A percentile compares a stretch with the other conserved stretches of the same genome.
phyloP scores from a whole-genome alignment of 768 basidiomycete genomes.

The Ramaria sp. region DNA sequence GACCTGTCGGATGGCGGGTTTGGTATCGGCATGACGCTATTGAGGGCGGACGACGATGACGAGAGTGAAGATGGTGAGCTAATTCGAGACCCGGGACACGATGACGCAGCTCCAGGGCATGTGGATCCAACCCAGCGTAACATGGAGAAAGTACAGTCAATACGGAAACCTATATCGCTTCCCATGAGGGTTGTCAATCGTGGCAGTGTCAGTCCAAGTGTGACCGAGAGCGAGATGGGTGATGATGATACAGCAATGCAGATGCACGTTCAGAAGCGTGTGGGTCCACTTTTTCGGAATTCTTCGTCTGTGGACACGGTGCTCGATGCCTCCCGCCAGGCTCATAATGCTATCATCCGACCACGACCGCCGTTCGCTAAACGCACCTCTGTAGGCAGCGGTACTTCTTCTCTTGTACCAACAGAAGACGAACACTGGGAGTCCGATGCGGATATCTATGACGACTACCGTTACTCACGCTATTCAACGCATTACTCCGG shows the following conservation, averaged over 20 bases:
- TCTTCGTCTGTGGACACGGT: no score
- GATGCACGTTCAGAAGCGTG: background rate
- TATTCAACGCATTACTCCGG: conserved; percentile 30
- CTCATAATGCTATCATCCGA: background rate
- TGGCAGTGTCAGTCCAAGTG: background rate
- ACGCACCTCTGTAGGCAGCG: background rate
- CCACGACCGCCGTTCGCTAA: background rate
- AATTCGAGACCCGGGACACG: background rate
- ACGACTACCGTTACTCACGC: conserved; percentile 67
- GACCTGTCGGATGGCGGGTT: conserved; percentile 4
- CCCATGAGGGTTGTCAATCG: background rate
- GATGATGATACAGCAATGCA: conserved; percentile 9
- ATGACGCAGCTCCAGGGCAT: background rate
- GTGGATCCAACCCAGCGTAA: background rate
- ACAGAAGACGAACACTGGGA: conserved; percentile 37
- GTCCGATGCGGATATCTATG: conserved; percentile 63
- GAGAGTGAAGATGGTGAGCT: conserved; percentile 15
- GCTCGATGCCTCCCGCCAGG: background rate
- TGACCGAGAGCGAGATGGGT: conserved; percentile 16
- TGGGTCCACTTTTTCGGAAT: no score
- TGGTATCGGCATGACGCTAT: conserved; percentile 59
- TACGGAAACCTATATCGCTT: background rate
- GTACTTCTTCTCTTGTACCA: conserved; percentile 18
- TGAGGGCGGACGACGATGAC: conserved; percentile 35
- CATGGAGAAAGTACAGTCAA: background rate